Conservation (phyloP, 345 rosid species). For the Gossypium bickii region DNA sequence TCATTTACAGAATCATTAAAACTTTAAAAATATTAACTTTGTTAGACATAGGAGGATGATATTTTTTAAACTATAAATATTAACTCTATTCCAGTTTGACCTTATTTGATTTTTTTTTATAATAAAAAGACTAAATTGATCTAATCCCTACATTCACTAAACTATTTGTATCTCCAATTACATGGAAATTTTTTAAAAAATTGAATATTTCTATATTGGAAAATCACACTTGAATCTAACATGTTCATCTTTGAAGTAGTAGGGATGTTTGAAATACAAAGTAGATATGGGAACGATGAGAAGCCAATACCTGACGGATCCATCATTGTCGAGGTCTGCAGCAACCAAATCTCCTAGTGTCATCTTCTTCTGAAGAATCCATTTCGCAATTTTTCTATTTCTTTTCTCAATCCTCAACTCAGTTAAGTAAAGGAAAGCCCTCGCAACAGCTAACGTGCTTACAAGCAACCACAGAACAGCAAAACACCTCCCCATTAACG, state of each 20-base stretch:
- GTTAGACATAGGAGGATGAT: no score
- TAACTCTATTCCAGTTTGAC: no score
- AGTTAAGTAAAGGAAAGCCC: conserved; percentile 54
- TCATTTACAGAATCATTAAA: no score
- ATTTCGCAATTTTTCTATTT: conserved; percentile 47
- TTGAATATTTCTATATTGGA: no score
- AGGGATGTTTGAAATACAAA: neutral
- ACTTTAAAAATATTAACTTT: no score
- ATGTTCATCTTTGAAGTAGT: neutral
- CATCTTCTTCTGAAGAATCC: conserved; percentile 63
- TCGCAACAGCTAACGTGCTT: conserved; percentile 60
- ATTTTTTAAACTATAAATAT: no score
- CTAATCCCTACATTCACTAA: no score
- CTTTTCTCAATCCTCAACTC: conserved; percentile 59
- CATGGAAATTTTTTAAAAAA: no score
- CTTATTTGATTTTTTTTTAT: no score
- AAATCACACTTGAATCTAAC: no score
- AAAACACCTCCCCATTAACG: conserved; percentile 49
- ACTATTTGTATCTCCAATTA: no score
- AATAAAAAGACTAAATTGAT: no score
- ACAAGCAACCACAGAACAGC: conserved; percentile 56
- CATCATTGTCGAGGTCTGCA: conserved; percentile 65
- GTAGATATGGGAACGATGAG: neutral
- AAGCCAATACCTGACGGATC: conserved; percentile 55
- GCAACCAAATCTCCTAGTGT: conserved; percentile 65